A percentile compares a stretch with the other conserved stretches of the same genome.
Evolutionary conservation across 805 yeast species (phyloP).

Genomic region (Saturnispora diversa): DNA sequence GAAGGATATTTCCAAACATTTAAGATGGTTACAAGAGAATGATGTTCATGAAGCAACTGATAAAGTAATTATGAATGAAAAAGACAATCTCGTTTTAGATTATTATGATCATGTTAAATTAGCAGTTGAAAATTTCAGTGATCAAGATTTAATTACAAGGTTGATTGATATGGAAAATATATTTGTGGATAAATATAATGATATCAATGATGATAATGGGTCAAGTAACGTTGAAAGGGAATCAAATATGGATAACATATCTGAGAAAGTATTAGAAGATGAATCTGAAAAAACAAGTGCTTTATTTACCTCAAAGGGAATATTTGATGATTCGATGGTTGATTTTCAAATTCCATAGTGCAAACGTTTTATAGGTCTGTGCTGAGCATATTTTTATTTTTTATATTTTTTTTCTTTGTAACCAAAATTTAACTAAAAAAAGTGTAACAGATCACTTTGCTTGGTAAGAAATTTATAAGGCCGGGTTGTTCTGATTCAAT

Average conservation of each 20-base stretch:
- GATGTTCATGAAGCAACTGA: background rate
- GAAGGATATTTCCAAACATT: constrained; percentile 18
- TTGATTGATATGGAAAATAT: constrained; percentile 2
- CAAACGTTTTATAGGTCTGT: too few relatives aligned
- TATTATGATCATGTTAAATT: constrained; percentile 5
- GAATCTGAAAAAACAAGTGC: background rate
- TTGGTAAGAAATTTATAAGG: too few relatives aligned
- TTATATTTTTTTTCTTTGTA: background rate
- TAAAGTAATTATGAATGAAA: background rate
- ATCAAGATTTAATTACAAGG: background rate
- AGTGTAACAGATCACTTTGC: background rate
- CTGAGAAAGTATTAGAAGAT: background rate
- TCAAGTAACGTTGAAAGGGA: background rate
- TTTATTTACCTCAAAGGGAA: background rate
- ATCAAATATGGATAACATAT: too few relatives aligned
- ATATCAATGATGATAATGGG: background rate
- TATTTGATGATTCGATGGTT: background rate
- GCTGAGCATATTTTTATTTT: constrained; percentile 1
- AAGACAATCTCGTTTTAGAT: constrained; percentile 4
- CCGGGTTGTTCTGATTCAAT: background rate
- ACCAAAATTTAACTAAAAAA: background rate
- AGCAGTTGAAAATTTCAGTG: constrained; percentile 1
- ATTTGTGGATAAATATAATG: constrained; percentile 3
- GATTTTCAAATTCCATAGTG: background rate
- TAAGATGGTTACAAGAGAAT: constrained; percentile 7